Conservation (phyloP, 768 basidiomycete genomes). For the Termitomyces sp. region DNA sequence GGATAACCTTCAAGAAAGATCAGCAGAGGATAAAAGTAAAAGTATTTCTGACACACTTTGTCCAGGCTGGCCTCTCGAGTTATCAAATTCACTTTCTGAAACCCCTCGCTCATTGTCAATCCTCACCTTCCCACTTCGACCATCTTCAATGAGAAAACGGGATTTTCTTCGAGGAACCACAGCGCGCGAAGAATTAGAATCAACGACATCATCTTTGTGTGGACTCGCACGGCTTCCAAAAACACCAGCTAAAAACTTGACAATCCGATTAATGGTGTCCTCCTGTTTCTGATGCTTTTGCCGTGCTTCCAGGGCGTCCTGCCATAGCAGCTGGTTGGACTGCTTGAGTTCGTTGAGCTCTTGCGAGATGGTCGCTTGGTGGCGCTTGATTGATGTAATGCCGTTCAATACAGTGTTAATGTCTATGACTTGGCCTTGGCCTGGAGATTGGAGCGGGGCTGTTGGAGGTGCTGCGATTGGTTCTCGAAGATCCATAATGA, state of each 20-base stretch:
- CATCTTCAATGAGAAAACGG: slow-evolving; percentile 68
- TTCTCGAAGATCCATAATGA: slow-evolving; percentile 31
- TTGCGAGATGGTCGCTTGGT: slow-evolving; percentile 87
- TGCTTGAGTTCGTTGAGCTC: slow-evolving; percentile 87
- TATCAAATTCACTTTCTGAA: slow-evolving; percentile 5
- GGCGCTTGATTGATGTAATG: slow-evolving; percentile 83
- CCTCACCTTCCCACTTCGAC: slow-evolving; percentile 34
- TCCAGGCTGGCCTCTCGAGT: neutral
- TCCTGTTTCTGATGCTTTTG: slow-evolving; percentile 88
- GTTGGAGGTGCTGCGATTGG: slow-evolving; percentile 11
- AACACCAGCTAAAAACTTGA: slow-evolving; percentile 91
- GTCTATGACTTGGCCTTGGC: slow-evolving; percentile 66
- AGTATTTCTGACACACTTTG: slow-evolving; percentile 9
- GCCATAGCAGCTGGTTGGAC: slow-evolving; percentile 90
- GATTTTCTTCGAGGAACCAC: slow-evolving; percentile 49
- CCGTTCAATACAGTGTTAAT: slow-evolving; percentile 76
- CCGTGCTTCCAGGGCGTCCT: slow-evolving; percentile 77
- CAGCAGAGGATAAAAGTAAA: slow-evolving; percentile 11
- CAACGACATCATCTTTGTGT: slow-evolving; percentile 27
- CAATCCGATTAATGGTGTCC: slow-evolving; percentile 93
- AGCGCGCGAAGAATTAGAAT: slow-evolving; percentile 28
- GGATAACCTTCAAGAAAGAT: slow-evolving; percentile 34
- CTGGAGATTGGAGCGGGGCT: slow-evolving; percentile 18
- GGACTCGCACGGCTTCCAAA: slow-evolving; percentile 60
- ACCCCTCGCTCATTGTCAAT: slow-evolving; percentile 38